Conservation (phyloP, 306 rosid species). For the Argentina anserina region DNA sequence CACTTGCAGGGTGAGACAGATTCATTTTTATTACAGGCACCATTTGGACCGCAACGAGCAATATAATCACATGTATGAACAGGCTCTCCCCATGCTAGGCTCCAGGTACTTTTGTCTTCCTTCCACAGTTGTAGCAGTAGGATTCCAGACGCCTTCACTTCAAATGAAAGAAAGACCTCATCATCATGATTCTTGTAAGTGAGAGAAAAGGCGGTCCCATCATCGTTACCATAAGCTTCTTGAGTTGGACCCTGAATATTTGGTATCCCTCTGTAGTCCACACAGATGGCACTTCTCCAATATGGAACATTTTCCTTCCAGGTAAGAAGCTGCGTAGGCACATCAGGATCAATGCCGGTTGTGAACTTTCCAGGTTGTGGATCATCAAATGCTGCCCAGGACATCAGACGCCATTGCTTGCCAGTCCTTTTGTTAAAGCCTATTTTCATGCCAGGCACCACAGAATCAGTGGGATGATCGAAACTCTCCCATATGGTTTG, state of each 20-base stretch:
- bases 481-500: slow-evolving; percentile 43
- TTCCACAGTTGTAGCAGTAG: not conserved
- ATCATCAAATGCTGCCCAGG: not conserved
- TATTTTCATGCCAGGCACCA: slow-evolving; percentile 29
- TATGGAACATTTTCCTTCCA: not conserved
- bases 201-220: not conserved
- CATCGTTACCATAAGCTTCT: not conserved
- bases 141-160: not conserved
- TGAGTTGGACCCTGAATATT: not conserved
- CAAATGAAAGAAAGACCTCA: not conserved
- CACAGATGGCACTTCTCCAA: not conserved
- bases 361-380: not conserved
- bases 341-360: not conserved
- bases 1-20: not conserved
- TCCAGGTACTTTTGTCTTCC: not conserved
- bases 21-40: not conserved
- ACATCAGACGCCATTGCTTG: not conserved
- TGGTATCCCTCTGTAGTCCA: not conserved
- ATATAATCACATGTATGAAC: not conserved
- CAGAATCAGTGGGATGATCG: slow-evolving; percentile 31
- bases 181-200: not conserved
- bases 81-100: not conserved
- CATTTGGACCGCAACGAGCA: not conserved
- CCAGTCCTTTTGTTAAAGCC: not conserved
- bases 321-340: not conserved